Evolutionary conservation across 108 stramenopile species (phyloP).

Genomic region (Nitzschia sp.): DNA sequence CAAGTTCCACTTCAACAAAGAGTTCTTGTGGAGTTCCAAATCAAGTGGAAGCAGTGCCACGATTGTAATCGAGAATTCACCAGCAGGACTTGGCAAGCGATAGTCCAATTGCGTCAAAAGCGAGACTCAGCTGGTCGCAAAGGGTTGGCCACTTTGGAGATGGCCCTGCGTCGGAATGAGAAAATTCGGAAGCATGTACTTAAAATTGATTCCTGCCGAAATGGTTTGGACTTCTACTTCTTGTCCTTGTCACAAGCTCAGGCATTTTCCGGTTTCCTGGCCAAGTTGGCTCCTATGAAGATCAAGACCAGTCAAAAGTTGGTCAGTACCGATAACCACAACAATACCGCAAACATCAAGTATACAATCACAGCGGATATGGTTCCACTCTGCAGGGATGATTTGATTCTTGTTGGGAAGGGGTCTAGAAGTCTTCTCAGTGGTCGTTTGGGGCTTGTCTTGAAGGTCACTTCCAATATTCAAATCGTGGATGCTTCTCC

Average conservation of each 20-base stretch:
- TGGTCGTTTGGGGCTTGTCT: constrained; percentile 71
- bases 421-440: constrained; percentile 70
- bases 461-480: constrained; percentile 61
- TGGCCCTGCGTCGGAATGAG: constrained; percentile 66
- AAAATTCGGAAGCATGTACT: constrained; percentile 81
- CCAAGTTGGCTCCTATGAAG: constrained; percentile 80
- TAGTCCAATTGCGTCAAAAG: constrained; percentile 84
- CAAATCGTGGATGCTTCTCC: constrained; percentile 78
- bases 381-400: constrained; percentile 96
- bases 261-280: constrained; percentile 83
- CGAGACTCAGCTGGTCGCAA: constrained; percentile 42
- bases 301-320: constrained; percentile 86
- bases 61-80: constrained; percentile 90
- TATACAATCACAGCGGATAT: constrained; percentile 92
- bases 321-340: constrained; percentile 88
- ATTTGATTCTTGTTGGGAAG: constrained; percentile 87
- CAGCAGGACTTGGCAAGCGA: constrained; percentile 77
- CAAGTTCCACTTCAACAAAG: constrained; percentile 90
- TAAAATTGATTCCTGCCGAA: constrained; percentile 73
- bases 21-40: constrained; percentile 82
- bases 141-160: constrained; percentile 75
- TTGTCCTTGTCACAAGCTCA: constrained; percentile 71
- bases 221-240: constrained; percentile 99
- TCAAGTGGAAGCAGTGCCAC: constrained; percentile 90
- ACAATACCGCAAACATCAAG: constrained; percentile 92